phyloP scores from a whole-genome alignment of 345 rosid species.

The Aquilaria yunnanensis region DNA sequence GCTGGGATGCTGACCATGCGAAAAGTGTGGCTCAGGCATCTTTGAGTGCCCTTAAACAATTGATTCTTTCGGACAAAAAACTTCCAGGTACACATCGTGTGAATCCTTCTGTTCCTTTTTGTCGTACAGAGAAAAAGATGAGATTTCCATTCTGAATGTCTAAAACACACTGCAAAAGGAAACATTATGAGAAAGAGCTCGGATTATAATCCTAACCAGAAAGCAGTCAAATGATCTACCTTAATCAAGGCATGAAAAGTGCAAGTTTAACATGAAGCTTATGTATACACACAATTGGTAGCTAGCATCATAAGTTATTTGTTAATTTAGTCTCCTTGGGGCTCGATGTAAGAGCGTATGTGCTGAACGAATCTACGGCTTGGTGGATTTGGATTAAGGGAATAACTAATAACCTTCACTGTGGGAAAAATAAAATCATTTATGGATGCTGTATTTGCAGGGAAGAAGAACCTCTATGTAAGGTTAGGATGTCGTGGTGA shows the following conservation, averaged over 20 bases:
- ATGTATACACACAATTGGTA: no score
- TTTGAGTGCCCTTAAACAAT: slow-evolving; percentile 76
- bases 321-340: no score
- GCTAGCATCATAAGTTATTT: background rate
- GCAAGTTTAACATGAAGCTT: no score
- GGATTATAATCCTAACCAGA: no score
- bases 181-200: background rate
- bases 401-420: no score
- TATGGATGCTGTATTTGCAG: slow-evolving; percentile 21
- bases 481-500: slow-evolving; percentile 88
- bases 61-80: slow-evolving; percentile 63
- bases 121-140: background rate
- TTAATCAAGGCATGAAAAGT: no score
- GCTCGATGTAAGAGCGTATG: no score
- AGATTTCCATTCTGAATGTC: no score
- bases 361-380: no score
- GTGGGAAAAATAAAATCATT: no score
- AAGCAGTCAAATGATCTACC: no score
- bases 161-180: background rate
- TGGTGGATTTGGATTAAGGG: no score
- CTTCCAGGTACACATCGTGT: slow-evolving; percentile 54
- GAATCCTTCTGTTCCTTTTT: background rate
- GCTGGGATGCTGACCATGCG: slow-evolving; percentile 73
- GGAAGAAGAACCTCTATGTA: slow-evolving; percentile 80
- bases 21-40: slow-evolving; percentile 80